Conservation (phyloP, 805 yeast species). For the Jamesozyma piceae region DNA sequence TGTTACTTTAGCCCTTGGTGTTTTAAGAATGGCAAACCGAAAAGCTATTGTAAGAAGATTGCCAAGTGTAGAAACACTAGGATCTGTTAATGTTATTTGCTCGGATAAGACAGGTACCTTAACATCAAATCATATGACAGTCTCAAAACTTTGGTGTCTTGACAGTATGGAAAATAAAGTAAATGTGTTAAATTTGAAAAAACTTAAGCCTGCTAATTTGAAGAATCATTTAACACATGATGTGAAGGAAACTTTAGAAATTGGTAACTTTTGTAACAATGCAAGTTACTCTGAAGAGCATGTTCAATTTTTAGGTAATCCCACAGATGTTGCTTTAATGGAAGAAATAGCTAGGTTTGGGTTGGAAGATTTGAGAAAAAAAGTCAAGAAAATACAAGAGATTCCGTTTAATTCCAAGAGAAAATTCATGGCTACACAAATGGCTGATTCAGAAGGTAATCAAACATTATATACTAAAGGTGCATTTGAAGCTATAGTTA, state of each 20-base stretch:
- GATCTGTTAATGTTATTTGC: constrained; percentile 88
- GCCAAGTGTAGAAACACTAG: constrained; percentile 92
- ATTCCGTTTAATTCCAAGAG: constrained; percentile 75
- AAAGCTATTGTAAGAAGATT: constrained; percentile 89
- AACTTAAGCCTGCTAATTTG: constrained; percentile 33
- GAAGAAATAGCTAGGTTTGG: constrained; percentile 67
- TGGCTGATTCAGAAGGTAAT: constrained; percentile 47
- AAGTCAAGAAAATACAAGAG: constrained; percentile 52
- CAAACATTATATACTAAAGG: constrained; percentile 71
- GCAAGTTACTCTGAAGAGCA: constrained; percentile 59
- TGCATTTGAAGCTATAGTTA: constrained; percentile 69
- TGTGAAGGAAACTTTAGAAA: constrained; percentile 45
- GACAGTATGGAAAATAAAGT: constrained; percentile 41
- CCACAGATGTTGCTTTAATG: constrained; percentile 86
- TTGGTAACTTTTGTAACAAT: constrained; percentile 70
- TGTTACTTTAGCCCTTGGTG: constrained; percentile 93
- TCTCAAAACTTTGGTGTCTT: constrained; percentile 70
- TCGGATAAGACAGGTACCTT: constrained; percentile 87
- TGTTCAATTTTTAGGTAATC: constrained; percentile 75
- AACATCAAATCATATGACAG: constrained; percentile 87
- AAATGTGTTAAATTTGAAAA: constrained; percentile 36
- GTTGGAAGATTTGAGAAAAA: constrained; percentile 57
- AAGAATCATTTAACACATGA: constrained; percentile 43
- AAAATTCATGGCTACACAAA: constrained; percentile 78
- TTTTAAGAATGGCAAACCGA: constrained; percentile 88